Evolutionary conservation across 2,329 filamentous ascomycete genomes (phyloP).

Genomic region (Sporothrix globosa): DNA sequence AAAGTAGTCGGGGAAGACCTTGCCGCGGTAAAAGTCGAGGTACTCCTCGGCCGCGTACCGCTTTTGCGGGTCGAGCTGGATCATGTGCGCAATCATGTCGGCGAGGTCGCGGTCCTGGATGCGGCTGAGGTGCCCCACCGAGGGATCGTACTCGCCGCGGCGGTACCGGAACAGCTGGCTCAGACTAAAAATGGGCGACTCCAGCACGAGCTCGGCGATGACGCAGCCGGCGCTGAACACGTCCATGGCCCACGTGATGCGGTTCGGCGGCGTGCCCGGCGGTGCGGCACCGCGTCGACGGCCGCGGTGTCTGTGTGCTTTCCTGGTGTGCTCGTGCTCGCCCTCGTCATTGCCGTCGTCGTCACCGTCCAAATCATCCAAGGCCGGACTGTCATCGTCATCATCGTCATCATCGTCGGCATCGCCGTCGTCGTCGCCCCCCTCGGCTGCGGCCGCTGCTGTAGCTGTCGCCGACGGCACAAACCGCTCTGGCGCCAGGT

Average conservation of each 20-base stretch:
- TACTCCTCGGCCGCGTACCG: conserved; percentile 94
- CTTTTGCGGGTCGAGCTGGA: conserved; percentile 88
- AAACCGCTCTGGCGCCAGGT: conserved; percentile 92
- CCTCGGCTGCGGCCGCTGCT: neutral
- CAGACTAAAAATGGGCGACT: conserved; percentile 95
- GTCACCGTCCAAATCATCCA: conserved; percentile 21
- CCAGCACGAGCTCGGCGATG: conserved; percentile 93
- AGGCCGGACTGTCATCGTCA: conserved; percentile 54
- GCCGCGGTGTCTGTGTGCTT: neutral
- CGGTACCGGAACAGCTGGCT: conserved; percentile 95
- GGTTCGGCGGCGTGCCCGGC: conserved; percentile 29
- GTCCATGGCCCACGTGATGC: conserved; percentile 89
- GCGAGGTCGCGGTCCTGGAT: conserved; percentile 87
- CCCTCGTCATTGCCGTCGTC: conserved; percentile 2
- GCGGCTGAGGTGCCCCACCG: conserved; percentile 75
- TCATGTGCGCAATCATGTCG: conserved; percentile 93
- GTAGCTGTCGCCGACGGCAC: conserved; percentile 67
- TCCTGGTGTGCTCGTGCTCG: neutral
- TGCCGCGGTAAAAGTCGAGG: conserved; percentile 85
- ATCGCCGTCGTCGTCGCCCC: conserved; percentile 10
- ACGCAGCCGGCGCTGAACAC: conserved; percentile 97
- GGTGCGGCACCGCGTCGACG: neutral
- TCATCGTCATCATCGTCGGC: conserved; percentile 49
- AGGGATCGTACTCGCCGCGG: conserved; percentile 87
- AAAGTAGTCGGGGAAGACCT: conserved; percentile 94